Base-by-base conservation (phyloP, 768 basidiomycete species). In the Rhizopogon rudus region DNA sequence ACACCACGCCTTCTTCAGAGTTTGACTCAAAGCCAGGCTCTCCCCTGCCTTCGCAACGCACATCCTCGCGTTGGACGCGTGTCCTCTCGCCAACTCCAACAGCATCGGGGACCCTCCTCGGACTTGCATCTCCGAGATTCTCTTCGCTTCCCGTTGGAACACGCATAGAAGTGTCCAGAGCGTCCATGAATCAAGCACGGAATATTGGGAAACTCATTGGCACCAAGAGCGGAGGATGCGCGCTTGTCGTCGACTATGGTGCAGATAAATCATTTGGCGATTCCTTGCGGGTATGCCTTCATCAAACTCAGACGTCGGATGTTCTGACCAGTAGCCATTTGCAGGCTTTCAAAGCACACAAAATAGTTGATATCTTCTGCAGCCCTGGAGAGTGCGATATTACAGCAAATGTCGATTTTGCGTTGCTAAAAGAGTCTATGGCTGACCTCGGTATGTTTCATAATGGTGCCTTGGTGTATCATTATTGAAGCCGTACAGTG, bases 361-460 rank as follows among this genome's bases (percentile, higher is more conserved):
- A 85, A 55, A 83, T 93, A 13, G 88, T 91, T 1, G 88, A 95
- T 66, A 77, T 91, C 3, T 96, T 98, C 65, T 77, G 88, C 51
- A 74, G 78, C 9, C 94, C 95, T 0, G 97, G 97, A 16, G 79
- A 89, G 41, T 88, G 90, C 41, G 97, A 99, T 69, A 72, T 98
- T 45, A 99, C 97, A 0, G 86, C 89, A n/a, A 97, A 98, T 64
- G 96, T 99, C 46, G 95, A 99, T 71, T 98, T 98, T 71, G 82
- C 85, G 0, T 91, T 90, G 67, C 76, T 98, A 44, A 79, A 80
- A 64, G 93, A 97, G 71, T 85, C 91, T 0, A 75, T 93, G 58
- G 66, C 68, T 1, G 83, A 81, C 52, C 71, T 82, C 3, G 88
- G 91, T 90, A 56, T 28, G 81, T 67, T 20, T 35, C 16, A 33